Percentiles rank a stretch among this genome's conserved stretches.
Conservation (phyloP, 2,329 filamentous ascomycete species). For the Fusarium stilboides region DNA sequence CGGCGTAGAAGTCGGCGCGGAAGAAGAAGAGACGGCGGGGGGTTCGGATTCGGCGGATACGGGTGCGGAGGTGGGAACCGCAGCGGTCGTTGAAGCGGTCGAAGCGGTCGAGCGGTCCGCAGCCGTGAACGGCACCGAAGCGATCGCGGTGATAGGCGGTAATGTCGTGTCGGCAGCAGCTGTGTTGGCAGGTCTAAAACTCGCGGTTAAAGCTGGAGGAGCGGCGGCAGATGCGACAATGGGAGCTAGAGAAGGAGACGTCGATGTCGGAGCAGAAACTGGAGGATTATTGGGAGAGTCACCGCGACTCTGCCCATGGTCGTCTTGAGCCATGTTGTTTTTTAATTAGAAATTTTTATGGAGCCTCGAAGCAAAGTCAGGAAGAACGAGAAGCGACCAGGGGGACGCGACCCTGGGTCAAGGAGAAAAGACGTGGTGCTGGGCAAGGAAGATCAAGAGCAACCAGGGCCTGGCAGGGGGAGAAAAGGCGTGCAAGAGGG, state of each 20-base stretch:
- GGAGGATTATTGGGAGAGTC: slow-evolving; percentile 50
- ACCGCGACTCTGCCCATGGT: slow-evolving; percentile 51
- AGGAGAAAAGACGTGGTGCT: slow-evolving; percentile 48
- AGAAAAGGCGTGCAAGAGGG: slow-evolving; percentile 44
- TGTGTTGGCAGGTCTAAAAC: slow-evolving; percentile 20
- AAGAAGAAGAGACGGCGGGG: slow-evolving; percentile 28
- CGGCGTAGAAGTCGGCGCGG: slow-evolving; percentile 34
- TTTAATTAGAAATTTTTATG: slow-evolving; percentile 58
- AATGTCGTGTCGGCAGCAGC: slow-evolving; percentile 41
- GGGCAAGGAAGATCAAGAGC: slow-evolving; percentile 50
- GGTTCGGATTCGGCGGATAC: slow-evolving; percentile 35
- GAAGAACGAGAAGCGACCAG: slow-evolving; percentile 50
- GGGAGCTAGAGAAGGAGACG: slow-evolving; percentile 48
- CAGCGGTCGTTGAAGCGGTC: slow-evolving; percentile 37
- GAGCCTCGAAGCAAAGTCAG: slow-evolving; percentile 54
- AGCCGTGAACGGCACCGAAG: slow-evolving; percentile 34
- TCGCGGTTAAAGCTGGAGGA: slow-evolving; percentile 39
- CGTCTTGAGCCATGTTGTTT: slow-evolving; percentile 54
- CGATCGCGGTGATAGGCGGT: slow-evolving; percentile 37
- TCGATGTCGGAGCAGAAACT: slow-evolving; percentile 45
- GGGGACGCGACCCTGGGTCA: slow-evolving; percentile 52
- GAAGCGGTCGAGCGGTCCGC: slow-evolving; percentile 38
- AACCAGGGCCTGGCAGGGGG: slow-evolving; percentile 49
- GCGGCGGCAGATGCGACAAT: slow-evolving; percentile 41
- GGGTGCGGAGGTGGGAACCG: slow-evolving; percentile 32